phyloP scores from a whole-genome alignment of 768 basidiomycete genomes.

The Lactarius indigo region DNA sequence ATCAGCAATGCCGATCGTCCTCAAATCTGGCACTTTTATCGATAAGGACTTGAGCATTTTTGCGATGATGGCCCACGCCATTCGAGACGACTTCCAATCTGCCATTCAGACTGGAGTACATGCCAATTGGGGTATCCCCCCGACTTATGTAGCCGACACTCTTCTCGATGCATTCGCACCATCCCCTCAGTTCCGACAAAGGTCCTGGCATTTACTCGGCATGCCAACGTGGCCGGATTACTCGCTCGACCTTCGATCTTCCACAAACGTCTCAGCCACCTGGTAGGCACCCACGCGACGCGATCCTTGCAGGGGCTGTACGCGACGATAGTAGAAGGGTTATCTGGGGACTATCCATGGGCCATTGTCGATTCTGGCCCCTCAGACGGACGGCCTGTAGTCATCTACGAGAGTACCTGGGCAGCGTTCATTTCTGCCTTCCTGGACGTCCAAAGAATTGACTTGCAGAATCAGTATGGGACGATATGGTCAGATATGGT shows the following conservation, averaged over 20 bases:
- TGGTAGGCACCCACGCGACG: slow-evolving; percentile 37
- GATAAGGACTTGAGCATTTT: slow-evolving; percentile 43
- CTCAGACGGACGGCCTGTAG: slow-evolving; percentile 40
- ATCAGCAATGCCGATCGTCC: neutral
- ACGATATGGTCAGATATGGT: slow-evolving; percentile 51
- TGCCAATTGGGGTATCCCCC: slow-evolving; percentile 37
- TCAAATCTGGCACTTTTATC: neutral
- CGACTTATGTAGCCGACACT: slow-evolving; percentile 32
- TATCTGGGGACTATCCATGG: slow-evolving; percentile 51
- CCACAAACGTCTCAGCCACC: slow-evolving; percentile 46
- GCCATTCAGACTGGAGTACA: slow-evolving; percentile 47
- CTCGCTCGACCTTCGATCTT: slow-evolving; percentile 49
- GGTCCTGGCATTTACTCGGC: slow-evolving; percentile 43
- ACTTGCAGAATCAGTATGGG: slow-evolving; percentile 62
- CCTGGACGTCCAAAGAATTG: slow-evolving; percentile 49
- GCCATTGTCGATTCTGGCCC: slow-evolving; percentile 43
- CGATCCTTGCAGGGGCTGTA: slow-evolving; percentile 47
- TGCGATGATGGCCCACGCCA: slow-evolving; percentile 58
- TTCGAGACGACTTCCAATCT: slow-evolving; percentile 51
- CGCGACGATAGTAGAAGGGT: slow-evolving; percentile 44
- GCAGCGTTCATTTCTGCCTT: slow-evolving; percentile 63
- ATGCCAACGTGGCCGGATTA: slow-evolving; percentile 49
- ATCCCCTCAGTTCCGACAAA: slow-evolving; percentile 38
- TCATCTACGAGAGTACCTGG: slow-evolving; percentile 60
- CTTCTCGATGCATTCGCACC: slow-evolving; percentile 43